Conservation (phyloP, 164 flowering plant genomes). For the Paratinospora sagittata region DNA sequence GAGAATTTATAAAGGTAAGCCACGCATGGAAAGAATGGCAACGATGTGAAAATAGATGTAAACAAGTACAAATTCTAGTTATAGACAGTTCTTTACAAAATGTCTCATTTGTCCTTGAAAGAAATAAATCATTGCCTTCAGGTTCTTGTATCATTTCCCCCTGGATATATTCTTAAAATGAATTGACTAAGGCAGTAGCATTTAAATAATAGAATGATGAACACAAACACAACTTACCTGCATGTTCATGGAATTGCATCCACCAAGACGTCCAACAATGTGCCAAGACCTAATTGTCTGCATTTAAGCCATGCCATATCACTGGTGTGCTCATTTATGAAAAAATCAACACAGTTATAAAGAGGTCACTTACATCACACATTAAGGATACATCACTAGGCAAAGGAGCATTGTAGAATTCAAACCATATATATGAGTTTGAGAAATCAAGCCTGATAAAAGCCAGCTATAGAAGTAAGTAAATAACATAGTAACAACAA, state of each 20-base stretch:
- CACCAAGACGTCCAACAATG: constrained; percentile 91
- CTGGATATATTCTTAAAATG: background rate
- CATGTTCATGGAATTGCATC: constrained; percentile 97
- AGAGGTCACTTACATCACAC: constrained; percentile 65
- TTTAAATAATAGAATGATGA: background rate
- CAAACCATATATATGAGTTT: constrained; percentile 92
- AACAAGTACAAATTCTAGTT: background rate
- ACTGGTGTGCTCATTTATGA: constrained; percentile 6
- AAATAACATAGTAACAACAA: background rate
- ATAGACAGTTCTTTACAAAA: background rate
- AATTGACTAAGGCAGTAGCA: background rate
- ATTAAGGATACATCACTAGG: constrained; percentile 63
- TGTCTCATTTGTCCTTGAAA: background rate
- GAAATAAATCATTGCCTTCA: background rate
- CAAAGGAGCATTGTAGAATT: constrained; percentile 73
- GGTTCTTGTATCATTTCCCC: background rate
- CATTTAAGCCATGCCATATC: constrained; percentile 14
- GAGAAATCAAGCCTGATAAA: constrained; percentile 71
- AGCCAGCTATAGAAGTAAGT: constrained; percentile 8
- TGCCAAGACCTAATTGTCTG: constrained; percentile 91
- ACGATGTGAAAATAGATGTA: background rate
- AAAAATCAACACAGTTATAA: background rate
- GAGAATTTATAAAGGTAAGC: background rate
- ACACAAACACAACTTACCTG: constrained; percentile 42
- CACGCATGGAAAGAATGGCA: background rate